A percentile compares a stretch with the other conserved stretches of the same genome.
phyloP scores from a whole-genome alignment of 208 protist genomes.

The Angomonas deanei region DNA sequence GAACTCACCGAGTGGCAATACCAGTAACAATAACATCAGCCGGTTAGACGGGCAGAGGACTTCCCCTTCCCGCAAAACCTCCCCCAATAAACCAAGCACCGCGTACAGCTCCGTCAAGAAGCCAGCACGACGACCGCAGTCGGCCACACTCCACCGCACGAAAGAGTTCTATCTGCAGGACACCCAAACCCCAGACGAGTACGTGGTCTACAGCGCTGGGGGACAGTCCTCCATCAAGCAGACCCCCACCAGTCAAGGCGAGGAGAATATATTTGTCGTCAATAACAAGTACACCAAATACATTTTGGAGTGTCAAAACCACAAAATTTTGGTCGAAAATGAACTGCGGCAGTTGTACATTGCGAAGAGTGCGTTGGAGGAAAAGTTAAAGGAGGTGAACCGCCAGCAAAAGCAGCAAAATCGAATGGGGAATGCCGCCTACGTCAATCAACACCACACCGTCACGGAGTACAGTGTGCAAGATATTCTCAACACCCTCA shows the following conservation, averaged over 20 bases:
- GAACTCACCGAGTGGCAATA: not conserved
- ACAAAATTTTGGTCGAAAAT: not conserved
- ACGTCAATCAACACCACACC: too few relatives aligned
- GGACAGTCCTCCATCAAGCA: not conserved
- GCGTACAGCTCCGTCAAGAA: too few relatives aligned
- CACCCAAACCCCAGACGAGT: not conserved
- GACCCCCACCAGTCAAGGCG: not conserved
- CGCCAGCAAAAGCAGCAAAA: not conserved
- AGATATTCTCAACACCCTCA: conserved; percentile 2
- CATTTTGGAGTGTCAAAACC: not conserved
- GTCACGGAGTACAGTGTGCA: not conserved
- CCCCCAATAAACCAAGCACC: too few relatives aligned
- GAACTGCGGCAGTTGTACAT: not conserved
- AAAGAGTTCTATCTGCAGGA: too few relatives aligned
- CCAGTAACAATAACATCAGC: not conserved
- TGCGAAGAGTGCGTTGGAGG: not conserved
- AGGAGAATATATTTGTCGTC: not conserved
- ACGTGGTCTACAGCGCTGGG: not conserved
- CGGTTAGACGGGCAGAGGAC: not conserved
- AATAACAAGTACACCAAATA: not conserved
- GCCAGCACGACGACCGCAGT: not conserved
- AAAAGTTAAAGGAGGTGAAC: not conserved
- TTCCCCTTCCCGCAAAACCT: not conserved
- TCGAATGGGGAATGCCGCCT: not conserved
- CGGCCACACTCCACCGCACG: not conserved